Base-by-base conservation (phyloP, 1,139 yeast species). In the Kurtzmaniella quercitrusa region DNA sequence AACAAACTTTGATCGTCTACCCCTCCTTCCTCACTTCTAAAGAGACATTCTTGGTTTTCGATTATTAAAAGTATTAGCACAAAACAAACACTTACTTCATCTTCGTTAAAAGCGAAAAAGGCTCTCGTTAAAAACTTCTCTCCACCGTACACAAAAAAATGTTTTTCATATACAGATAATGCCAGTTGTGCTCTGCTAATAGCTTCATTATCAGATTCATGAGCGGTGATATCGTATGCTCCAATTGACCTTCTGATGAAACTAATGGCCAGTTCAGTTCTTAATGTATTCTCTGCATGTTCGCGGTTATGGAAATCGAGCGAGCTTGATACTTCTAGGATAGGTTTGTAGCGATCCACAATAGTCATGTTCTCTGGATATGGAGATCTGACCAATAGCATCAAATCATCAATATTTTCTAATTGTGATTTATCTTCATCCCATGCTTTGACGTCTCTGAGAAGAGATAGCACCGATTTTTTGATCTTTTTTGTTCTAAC, bases 81-180 rank as follows among this genome's bases (percentile, higher is more conserved):
- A 17, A 33, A 33, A 33, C 15, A 20, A 15, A 33, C 36, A 20
- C 15, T 19, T n/a, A 14, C 19, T 33, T 33, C 36, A 33, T 33
- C 36, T 17, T 17, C 19, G 12, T 17, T 17, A n/a, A 14, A 20
- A 16, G 36, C 36, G 5, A 17, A 17, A 21, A 15, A 33, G 8
- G 20, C n/a, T 16, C 17, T 33, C 11, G 19, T 19, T 2, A 33
- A 5, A 9, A 33, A 33, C 17, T 33, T 21, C 12, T 33, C 20
- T 17, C 36, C 36, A 16, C 36, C 36, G n/a, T 17, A n/a, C 7
- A 16, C 21, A 17, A 33, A 33, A 4, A 33, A 33, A 17, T 15
- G 8, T 7, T 17, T 16, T 26, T 26, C n/a, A 9, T 26, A 26
- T 12, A 26, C 4, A 33, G 19, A 33, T 8, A 33, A 33, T 8